Base-by-base conservation (phyloP, 345 rosid genomes). In the Eucalyptus polybractea region DNA sequence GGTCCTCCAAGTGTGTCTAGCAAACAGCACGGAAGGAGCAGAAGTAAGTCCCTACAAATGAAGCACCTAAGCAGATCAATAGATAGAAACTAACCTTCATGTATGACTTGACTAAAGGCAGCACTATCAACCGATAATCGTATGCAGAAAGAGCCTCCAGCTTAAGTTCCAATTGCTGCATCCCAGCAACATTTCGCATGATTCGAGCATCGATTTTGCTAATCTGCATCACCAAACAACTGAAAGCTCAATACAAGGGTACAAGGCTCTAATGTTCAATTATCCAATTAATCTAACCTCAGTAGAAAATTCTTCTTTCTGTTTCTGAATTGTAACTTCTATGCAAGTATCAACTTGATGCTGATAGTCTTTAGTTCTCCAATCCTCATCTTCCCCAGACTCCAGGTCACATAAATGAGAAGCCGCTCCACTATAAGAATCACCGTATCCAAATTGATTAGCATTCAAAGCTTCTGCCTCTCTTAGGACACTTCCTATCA, bases 81-180 rank as follows among this genome's bases (percentile, higher is more conserved):
- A 56, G 85, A 87, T 90, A 90, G 88, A 90, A 90, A 93, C 93
- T 91, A 90, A 98, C 99, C 96, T 95, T 94, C 95, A 97, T 91
- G 91, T 94, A 98, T 87, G 95, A 95, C 91, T 95, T 95, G 93
- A 97, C 93, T 91, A 97, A 90, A 87, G 99, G 95, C 91, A 96
- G 90, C 88, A 98, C 65, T 89, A 97, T 94, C 81, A 88, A 90
- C 89, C 65, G 96, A 92, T 96, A 97, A 94, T 97, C 96, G 92
- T 92, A 87, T 33, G 91, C 96, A 89, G 98, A 94, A 91, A 93
- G 94, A 88, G 93, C 94, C 89, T 96, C 97, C 87, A 97, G 97
- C 92, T 95, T 96, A 89, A 93, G 93, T 93, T 97, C 96, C 94
- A 97, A 93, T 86, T 97, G 95, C 93, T 95, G 99, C 98, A 96